A percentile compares a stretch with the other conserved stretches of the same genome.
Evolutionary conservation across 2,329 filamentous ascomycete species (phyloP).

Genomic region (Diatrype stigma): DNA sequence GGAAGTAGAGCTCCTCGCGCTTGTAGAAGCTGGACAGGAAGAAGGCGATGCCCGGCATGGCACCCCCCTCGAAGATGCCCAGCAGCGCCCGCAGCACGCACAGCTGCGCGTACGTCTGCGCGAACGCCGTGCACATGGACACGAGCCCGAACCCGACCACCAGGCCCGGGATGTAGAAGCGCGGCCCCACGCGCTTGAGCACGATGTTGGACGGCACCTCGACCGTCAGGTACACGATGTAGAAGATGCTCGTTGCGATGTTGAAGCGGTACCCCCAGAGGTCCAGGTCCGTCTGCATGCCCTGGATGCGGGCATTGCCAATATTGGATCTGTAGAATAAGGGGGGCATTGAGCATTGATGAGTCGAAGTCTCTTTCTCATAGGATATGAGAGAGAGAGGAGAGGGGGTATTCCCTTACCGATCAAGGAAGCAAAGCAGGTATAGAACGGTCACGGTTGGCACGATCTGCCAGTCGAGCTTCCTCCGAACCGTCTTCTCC

Average conservation of each 20-base stretch:
- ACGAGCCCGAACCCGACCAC: constrained; percentile 53
- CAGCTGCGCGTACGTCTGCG: constrained; percentile 42
- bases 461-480: constrained; percentile 49
- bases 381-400: background rate
- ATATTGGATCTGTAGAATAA: constrained; percentile 38
- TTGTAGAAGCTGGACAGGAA: constrained; percentile 55
- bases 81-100: constrained; percentile 44
- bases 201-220: constrained; percentile 54
- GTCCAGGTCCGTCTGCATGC: constrained; percentile 44
- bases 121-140: constrained; percentile 51
- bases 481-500: constrained; percentile 44
- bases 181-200: constrained; percentile 49
- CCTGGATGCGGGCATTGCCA: constrained; percentile 54
- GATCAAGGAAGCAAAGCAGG: constrained; percentile 46
- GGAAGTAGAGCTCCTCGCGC: constrained; percentile 50
- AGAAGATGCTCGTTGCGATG: constrained; percentile 55
- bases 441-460: constrained; percentile 51
- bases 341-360: constrained; percentile 15
- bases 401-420: constrained; percentile 15
- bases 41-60: constrained; percentile 55
- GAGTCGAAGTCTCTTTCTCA: background rate
- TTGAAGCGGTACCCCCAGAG: constrained; percentile 50
- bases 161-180: constrained; percentile 49
- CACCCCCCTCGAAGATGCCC: constrained; percentile 53
- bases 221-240: constrained; percentile 51